These are phyloP conservation scores for Oenanthe sinensis DNA, from an alignment of 129 eudicot species.

Conservation along the genomic window DNA sequence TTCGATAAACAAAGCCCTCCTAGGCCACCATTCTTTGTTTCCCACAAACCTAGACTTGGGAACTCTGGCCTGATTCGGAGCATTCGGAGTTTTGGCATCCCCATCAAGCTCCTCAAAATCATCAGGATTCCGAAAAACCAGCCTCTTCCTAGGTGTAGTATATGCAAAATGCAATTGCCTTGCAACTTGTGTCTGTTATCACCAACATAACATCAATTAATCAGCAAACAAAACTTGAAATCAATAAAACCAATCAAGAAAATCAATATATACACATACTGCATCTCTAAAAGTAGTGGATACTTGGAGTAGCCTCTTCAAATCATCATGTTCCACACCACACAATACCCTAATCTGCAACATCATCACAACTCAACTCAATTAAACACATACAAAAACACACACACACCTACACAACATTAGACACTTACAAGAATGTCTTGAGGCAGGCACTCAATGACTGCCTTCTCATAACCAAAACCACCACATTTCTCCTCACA, in stretches of 20 bases:
- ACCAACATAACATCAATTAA: not conserved
- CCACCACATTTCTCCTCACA: slow-evolving; percentile 21
- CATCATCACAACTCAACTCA: no score
- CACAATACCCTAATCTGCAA: slow-evolving; percentile 76
- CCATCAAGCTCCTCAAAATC: slow-evolving; percentile 36
- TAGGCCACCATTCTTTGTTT: slow-evolving; percentile 35
- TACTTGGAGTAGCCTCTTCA: slow-evolving; percentile 59
- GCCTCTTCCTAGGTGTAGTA: slow-evolving; percentile 58
- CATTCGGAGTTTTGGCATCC: slow-evolving; percentile 55
- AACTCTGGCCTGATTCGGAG: slow-evolving; percentile 57
- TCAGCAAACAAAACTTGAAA: not conserved
- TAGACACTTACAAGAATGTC: slow-evolving; percentile 59
- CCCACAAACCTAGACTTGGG: slow-evolving; percentile 39
- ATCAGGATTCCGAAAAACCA: slow-evolving; percentile 31
- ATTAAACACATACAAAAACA: no score
- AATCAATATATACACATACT: slow-evolving; percentile 30
- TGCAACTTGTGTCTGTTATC: slow-evolving; percentile 58
- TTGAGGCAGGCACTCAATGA: slow-evolving; percentile 73
- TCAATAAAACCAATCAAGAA: not conserved
- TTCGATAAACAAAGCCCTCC: slow-evolving; percentile 26
- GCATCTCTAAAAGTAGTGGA: slow-evolving; percentile 68
- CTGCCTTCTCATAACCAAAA: slow-evolving; percentile 27
- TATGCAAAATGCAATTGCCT: slow-evolving; percentile 63
- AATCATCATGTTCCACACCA: slow-evolving; percentile 92
- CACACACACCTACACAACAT: no score